Conservation (phyloP, 176 grass and related monocot genomes). For the Ensete ventricosum region DNA sequence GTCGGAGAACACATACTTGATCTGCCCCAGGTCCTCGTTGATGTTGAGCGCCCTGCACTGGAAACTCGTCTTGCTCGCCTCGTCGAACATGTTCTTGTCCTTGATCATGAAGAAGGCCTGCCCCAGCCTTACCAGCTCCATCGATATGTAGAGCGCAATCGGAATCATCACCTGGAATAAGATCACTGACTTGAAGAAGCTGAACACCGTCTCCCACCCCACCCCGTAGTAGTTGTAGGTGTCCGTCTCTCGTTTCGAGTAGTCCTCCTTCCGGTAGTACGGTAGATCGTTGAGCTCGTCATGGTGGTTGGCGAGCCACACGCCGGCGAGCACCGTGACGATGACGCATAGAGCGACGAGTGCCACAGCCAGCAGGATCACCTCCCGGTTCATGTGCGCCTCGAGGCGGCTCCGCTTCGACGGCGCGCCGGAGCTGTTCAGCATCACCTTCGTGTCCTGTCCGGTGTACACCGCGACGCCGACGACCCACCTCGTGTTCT, state of each 20-base stretch:
- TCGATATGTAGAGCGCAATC: slow-evolving; percentile 84
- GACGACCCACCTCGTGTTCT: slow-evolving; percentile 70
- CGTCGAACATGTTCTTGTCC: slow-evolving; percentile 61
- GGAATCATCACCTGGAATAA: slow-evolving; percentile 85
- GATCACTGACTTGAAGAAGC: slow-evolving; percentile 71
- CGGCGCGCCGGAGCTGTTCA: slow-evolving; percentile 78
- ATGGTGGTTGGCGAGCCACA: slow-evolving; percentile 52
- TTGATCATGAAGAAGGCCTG: slow-evolving; percentile 97
- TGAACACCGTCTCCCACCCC: slow-evolving; percentile 52
- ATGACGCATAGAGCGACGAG: slow-evolving; percentile 40
- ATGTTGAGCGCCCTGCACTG: slow-evolving; percentile 97
- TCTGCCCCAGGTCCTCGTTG: slow-evolving; percentile 96
- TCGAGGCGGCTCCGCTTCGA: slow-evolving; percentile 92
- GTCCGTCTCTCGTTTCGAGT: not conserved
- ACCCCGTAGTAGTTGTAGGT: slow-evolving; percentile 72
- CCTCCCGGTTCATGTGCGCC: slow-evolving; percentile 72
- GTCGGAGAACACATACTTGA: slow-evolving; percentile 98
- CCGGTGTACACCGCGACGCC: slow-evolving; percentile 88
- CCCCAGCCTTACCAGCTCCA: slow-evolving; percentile 72
- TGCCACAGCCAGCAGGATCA: slow-evolving; percentile 33
- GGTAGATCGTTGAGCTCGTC: slow-evolving; percentile 39
- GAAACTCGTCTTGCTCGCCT: slow-evolving; percentile 40
- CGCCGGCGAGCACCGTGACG: slow-evolving; percentile 46
- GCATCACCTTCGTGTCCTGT: slow-evolving; percentile 86
- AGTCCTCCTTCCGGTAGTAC: slow-evolving; percentile 59